These are phyloP conservation scores for Persicaria tinctoria DNA, from an alignment of 148 eudicot genomes.

Conservation along the genomic window DNA sequence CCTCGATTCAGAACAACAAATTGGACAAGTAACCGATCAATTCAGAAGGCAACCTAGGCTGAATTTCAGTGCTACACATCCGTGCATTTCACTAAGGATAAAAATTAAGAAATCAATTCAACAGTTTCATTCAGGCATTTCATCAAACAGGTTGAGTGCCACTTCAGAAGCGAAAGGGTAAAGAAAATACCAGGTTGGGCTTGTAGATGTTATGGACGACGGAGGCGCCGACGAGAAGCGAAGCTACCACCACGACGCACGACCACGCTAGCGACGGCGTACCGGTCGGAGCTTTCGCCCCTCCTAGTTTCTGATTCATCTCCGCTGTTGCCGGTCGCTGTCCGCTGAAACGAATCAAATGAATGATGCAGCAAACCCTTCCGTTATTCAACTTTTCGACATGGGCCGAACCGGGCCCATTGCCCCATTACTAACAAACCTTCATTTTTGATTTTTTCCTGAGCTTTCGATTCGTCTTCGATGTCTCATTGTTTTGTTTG, in stretches of 20 bases:
- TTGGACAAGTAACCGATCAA: neutral
- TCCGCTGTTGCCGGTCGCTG: neutral
- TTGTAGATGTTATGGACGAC: constrained; percentile 79
- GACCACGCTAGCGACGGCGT: constrained; percentile 86
- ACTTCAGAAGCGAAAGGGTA: neutral
- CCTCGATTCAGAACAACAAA: neutral
- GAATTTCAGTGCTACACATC: neutral
- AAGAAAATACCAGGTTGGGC: constrained; percentile 47
- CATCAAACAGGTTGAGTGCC: constrained; percentile 8
- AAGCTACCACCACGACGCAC: constrained; percentile 49
- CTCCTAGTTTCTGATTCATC: constrained; percentile 59
- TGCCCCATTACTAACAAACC: no score
- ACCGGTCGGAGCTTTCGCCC: constrained; percentile 49
- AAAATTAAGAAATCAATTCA: neutral
- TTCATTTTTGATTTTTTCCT: no score
- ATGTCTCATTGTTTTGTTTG: no score
- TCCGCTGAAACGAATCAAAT: no score
- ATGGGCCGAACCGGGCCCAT: no score
- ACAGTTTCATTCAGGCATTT: neutral
- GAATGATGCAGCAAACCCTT: no score
- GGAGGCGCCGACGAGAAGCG: constrained; percentile 81
- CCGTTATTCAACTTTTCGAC: no score
- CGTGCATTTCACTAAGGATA: neutral
- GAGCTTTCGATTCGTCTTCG: no score
- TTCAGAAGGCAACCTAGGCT: neutral